These are phyloP conservation scores for Lecanosticta acicola DNA, from an alignment of 2,329 filamentous ascomycete genomes.

Conservation along the genomic window DNA sequence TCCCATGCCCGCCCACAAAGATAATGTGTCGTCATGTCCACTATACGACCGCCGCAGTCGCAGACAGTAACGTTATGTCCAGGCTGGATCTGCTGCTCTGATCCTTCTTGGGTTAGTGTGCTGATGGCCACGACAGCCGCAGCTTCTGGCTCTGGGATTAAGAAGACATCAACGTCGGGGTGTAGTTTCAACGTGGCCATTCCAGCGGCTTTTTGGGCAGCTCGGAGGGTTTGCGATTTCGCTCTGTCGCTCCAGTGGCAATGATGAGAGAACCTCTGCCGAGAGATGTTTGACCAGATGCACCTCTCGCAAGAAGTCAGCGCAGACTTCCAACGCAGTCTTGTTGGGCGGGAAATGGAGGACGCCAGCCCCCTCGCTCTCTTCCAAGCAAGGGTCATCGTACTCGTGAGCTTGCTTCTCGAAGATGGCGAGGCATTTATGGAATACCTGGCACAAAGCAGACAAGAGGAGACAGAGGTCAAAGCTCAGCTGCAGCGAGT, in stretches of 20 bases:
- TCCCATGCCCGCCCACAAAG: no score
- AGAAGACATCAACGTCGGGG: constrained; percentile 26
- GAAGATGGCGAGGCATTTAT: no score
- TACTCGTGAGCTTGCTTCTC: constrained; percentile 4
- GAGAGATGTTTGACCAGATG: constrained; percentile 1
- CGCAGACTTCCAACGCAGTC: constrained; percentile 8
- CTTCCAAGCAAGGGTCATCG: constrained; percentile 8
- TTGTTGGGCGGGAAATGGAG: constrained; percentile 3
- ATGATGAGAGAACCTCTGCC: constrained; percentile 60
- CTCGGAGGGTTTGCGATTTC: constrained; percentile 69
- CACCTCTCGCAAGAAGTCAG: constrained; percentile 10
- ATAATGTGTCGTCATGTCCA: no score
- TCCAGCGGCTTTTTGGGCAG: constrained; percentile 69
- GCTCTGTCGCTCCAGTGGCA: constrained; percentile 76
- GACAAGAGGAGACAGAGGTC: no score
- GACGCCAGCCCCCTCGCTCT: constrained; percentile 8
- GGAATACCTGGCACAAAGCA: no score
- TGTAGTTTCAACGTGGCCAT: constrained; percentile 56
- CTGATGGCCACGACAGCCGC: constrained; percentile 51
- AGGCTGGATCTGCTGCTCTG: constrained; percentile 2
- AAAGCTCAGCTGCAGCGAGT: no score
- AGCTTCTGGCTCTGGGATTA: constrained; percentile 73
- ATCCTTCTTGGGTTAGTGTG: background rate
- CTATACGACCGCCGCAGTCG: constrained; percentile 16
- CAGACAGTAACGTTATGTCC: constrained; percentile 11